Base-by-base conservation (phyloP, 257 asterid species). In the Rehmannia glutinosa region DNA sequence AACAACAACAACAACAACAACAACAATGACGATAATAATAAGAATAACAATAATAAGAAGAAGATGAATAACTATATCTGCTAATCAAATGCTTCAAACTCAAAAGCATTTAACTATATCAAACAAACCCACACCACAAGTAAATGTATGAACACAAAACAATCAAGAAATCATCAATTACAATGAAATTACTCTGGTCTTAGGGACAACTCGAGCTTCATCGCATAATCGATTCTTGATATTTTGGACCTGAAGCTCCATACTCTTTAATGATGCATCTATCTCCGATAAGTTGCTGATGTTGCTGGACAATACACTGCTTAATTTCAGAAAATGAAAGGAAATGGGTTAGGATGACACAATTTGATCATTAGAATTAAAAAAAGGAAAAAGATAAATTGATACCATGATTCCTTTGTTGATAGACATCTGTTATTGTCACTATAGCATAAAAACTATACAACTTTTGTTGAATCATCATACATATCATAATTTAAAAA, bases 181-280 rank as follows among this genome's bases (percentile, higher is more conserved):
- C 19, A 28, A 15, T 47, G 39, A 62, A 15, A 35, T 41, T 79
- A 83, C 99, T 71, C 88, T 88, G 68, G 96, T 94, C 73, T 93
- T 93, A 67, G 99, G 97, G 19, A 93, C 86, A 62, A 93, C 95
- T 68, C 79, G 87, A 59, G 84, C 74, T 73, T 93, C 99, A 42
- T 93, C 96, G 38, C 86, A 90, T 72, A 88, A 21, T 7, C 96
- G 86, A 69, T 76, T 72, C 75, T 84, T 88, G 63, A 93, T 88
- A 55, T 85, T 81, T 64, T 75, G 89, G 62, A 93, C 96, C 83
- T 93, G 99, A 67, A 93, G 87, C 86, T 93, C 97, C 97, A 93
- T 86, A 0, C 77, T 90, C 36, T 73, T 81, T 42, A 93, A 53
- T 16, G 96, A 82, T n/a, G 86, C 75, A 52, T 93, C 98, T 3